phyloP scores from a whole-genome alignment of 805 yeast species.

The Hanseniaspora guilliermondii region DNA sequence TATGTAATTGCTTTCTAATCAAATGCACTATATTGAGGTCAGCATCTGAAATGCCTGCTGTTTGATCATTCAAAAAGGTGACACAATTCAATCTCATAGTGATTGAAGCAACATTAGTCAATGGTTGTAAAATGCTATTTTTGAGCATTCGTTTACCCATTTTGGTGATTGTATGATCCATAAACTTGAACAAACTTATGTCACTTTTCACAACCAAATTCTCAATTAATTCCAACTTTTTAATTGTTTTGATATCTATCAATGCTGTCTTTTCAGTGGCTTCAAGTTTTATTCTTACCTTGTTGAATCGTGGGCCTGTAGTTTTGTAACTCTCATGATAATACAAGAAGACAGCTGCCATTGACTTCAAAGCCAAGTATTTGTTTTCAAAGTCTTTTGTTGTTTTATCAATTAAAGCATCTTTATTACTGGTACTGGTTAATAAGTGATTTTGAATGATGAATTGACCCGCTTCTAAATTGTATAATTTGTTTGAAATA shows the following conservation, averaged over 20 bases:
- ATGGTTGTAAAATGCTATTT: constrained; percentile 37
- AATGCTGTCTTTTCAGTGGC: constrained; percentile 33
- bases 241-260: constrained; percentile 31
- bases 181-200: constrained; percentile 27
- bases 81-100: constrained; percentile 30
- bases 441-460: constrained; percentile 19
- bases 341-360: constrained; percentile 25
- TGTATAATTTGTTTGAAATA: constrained; percentile 21
- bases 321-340: constrained; percentile 14
- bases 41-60: constrained; percentile 13
- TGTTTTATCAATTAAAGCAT: neutral
- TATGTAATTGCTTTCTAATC: constrained; percentile 20
- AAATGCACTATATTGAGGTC: constrained; percentile 14
- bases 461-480: constrained; percentile 21
- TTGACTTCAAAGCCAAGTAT: constrained; percentile 26
- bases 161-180: constrained; percentile 33
- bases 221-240: constrained; percentile 31
- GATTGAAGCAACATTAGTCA: constrained; percentile 31
- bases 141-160: constrained; percentile 37
- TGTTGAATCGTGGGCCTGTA: constrained; percentile 19
- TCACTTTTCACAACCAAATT: constrained; percentile 26
- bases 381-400: constrained; percentile 24
- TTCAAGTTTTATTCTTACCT: constrained; percentile 29
- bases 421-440: constrained; percentile 14
- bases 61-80: constrained; percentile 24